Evolutionary conservation across 2,329 filamentous ascomycete genomes (phyloP).

Genomic region (Ophiognomonia clavigignenti-juglandacearum): DNA sequence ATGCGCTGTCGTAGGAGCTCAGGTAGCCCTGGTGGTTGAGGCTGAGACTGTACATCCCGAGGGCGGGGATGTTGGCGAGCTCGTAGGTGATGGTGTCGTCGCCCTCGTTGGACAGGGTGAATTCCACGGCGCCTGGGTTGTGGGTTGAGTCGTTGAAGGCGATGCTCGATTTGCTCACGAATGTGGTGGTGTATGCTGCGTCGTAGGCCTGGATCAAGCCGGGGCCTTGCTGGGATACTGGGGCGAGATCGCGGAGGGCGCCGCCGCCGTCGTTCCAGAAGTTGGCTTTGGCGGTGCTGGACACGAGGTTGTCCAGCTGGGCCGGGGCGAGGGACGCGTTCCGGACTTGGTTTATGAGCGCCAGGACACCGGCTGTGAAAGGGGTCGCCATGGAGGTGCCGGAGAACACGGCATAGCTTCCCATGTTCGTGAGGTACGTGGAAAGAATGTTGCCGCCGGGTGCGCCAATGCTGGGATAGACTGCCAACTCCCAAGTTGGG

Average conservation of each 20-base stretch:
- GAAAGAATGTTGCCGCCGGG: conserved; percentile 55
- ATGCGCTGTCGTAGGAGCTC: neutral
- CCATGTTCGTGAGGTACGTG: conserved; percentile 44
- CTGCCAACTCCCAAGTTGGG: conserved; percentile 51
- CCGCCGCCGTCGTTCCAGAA: conserved; percentile 27
- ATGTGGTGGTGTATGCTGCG: conserved; percentile 31
- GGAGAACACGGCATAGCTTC: conserved; percentile 46
- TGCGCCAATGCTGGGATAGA: conserved; percentile 52
- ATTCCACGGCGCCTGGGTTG: conserved; percentile 25
- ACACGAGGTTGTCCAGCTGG: conserved; percentile 3
- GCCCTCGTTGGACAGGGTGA: conserved; percentile 36
- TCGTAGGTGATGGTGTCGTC: conserved; percentile 29
- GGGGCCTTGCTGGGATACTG: conserved; percentile 37
- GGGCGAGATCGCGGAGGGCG: conserved; percentile 18
- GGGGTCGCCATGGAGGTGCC: conserved; percentile 60
- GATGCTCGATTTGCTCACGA: conserved; percentile 31
- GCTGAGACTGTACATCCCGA: conserved; percentile 32
- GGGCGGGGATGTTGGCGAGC: conserved; percentile 29
- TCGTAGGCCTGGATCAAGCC: conserved; percentile 38
- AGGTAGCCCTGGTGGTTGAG: neutral
- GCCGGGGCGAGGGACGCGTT: neutral
- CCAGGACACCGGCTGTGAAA: conserved; percentile 25
- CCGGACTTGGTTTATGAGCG: conserved; percentile 10
- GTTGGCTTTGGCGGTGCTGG: conserved; percentile 21
- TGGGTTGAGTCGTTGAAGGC: conserved; percentile 41